phyloP scores from a whole-genome alignment of 2,329 filamentous ascomycete species.

The Cladosporium cucumerinum region DNA sequence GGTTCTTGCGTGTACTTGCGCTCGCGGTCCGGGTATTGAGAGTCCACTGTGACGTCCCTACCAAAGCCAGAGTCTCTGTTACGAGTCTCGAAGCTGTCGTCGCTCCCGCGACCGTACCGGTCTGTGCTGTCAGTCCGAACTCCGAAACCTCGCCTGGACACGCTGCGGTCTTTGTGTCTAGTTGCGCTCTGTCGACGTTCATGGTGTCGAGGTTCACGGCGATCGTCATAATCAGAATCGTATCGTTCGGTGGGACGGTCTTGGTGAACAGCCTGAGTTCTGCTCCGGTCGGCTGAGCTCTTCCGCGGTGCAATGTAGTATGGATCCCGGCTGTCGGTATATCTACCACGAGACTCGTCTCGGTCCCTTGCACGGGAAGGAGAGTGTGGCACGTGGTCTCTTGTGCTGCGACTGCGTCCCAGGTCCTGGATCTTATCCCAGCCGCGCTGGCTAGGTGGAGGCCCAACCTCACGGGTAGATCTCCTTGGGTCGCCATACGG shows the following conservation, averaged over 20 bases:
- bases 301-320: constrained; percentile 36
- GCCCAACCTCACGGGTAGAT: constrained; percentile 41
- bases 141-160: constrained; percentile 48
- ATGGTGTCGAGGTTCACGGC: constrained; percentile 39
- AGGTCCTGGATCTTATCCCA: constrained; percentile 64
- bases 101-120: constrained; percentile 34
- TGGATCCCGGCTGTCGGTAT: constrained; percentile 35
- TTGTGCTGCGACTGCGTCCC: constrained; percentile 45
- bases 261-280: constrained; percentile 47
- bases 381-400: constrained; percentile 35
- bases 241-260: constrained; percentile 44
- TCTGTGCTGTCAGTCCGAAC: constrained; percentile 39
- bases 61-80: constrained; percentile 34
- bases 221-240: constrained; percentile 44
- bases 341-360: constrained; percentile 24
- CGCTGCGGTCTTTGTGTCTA: constrained; percentile 40
- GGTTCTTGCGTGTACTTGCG: constrained; percentile 11
- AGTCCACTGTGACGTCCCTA: constrained; percentile 29
- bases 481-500: constrained; percentile 31
- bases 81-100: constrained; percentile 38
- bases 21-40: constrained; percentile 17
- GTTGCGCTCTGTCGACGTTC: constrained; percentile 37
- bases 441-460: constrained; percentile 66
- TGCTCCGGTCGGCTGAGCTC: constrained; percentile 40
- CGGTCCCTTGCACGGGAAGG: constrained; percentile 25